Conservation (phyloP, 148 eudicot genomes). For the Cornus controversa region DNA sequence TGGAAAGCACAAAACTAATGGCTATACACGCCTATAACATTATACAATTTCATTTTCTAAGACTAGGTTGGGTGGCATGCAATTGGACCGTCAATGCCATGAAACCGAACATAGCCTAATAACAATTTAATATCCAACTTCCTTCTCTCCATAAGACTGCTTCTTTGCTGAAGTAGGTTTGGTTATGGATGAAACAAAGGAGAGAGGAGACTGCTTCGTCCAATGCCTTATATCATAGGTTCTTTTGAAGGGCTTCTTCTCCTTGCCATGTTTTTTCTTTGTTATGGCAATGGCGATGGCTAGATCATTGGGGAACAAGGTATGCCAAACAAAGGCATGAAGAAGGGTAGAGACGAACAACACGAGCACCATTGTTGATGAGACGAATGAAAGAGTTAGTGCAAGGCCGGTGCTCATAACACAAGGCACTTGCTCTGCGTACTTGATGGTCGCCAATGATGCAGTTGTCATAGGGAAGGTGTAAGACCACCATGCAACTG, state of each 20-base stretch:
- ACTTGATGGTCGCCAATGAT: conserved; percentile 84
- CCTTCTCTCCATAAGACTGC: conserved; percentile 24
- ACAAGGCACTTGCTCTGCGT: conserved; percentile 72
- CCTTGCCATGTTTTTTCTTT: conserved; percentile 51
- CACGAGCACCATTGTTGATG: conserved; percentile 77
- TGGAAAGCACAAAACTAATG: background rate
- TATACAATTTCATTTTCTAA: background rate
- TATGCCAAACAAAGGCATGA: conserved; percentile 81
- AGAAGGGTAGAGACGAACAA: conserved; percentile 68
- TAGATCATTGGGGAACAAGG: conserved; percentile 86
- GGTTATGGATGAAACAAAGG: conserved; percentile 57
- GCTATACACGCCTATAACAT: no score
- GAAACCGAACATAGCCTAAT: no score
- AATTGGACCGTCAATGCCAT: no score
- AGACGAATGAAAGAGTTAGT: conserved; percentile 67
- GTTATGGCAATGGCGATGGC: conserved; percentile 92
- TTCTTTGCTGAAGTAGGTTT: conserved; percentile 41
- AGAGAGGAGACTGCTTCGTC: conserved; percentile 73
- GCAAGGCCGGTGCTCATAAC: conserved; percentile 64
- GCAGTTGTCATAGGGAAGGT: conserved; percentile 98
- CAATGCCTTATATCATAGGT: conserved; percentile 67
- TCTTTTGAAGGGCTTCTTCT: conserved; percentile 46
- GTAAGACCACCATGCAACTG: conserved; percentile 98
- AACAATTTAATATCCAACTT: conserved; percentile 7
- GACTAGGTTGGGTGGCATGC: no score